Conservation (phyloP, 495 filamentous ascomycete genomes). For the Amphirosellinia nigrospora region DNA sequence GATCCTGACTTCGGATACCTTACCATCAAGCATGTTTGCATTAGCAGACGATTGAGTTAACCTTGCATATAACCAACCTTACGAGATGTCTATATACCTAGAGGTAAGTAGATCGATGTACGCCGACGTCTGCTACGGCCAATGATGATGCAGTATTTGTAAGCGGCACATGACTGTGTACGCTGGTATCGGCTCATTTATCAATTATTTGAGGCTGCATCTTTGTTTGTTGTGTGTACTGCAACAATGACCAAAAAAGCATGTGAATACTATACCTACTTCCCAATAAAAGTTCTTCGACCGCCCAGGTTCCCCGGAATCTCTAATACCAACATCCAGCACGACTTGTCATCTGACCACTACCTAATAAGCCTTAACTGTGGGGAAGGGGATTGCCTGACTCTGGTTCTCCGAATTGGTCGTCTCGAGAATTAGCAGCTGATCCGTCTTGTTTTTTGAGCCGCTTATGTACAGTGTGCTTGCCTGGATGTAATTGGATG, state of each 20-base stretch:
- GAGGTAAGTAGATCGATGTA: not conserved
- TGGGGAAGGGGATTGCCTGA: slow-evolving; percentile 13
- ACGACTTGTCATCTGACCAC: slow-evolving; percentile 17
- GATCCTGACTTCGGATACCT: not conserved
- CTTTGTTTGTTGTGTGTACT: too few species aligned
- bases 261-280: slow-evolving; percentile 4
- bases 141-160: slow-evolving; percentile 6
- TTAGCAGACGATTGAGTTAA: not conserved
- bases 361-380: not conserved
- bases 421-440: slow-evolving; percentile 3
- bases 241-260: not conserved
- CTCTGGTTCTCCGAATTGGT: slow-evolving; percentile 1
- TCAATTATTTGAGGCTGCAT: not conserved
- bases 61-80: not conserved
- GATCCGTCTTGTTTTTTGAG: slow-evolving; percentile 17
- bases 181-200: not conserved
- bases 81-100: not conserved
- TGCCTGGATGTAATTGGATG: not conserved
- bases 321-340: not conserved
- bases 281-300: not conserved
- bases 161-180: not conserved
- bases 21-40: not conserved
- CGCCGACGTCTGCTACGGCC: not conserved
- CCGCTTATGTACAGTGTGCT: slow-evolving; percentile 1
- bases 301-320: slow-evolving; percentile 10